A percentile compares a stretch with the other conserved stretches of the same genome.
Evolutionary conservation across 139 green algal genomes (phyloP).

Genomic region (Raphidocelis subcapitata): DNA sequence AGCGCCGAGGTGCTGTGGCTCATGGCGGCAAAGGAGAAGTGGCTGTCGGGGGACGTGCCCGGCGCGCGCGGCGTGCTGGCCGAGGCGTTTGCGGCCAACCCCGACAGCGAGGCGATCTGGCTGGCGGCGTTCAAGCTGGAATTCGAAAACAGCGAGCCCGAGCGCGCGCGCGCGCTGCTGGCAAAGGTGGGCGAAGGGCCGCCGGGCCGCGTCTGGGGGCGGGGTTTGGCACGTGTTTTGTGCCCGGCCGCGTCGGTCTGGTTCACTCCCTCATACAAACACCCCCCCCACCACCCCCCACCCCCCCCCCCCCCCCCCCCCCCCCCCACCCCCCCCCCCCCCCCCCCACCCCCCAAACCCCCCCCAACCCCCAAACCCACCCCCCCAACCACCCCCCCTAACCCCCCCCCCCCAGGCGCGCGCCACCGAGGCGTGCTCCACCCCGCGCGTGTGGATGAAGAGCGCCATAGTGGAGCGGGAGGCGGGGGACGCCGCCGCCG

Average conservation of each 20-base stretch:
- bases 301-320: not conserved
- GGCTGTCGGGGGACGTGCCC: conserved; percentile 76
- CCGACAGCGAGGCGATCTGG: conserved; percentile 93
- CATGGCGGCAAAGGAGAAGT: conserved; percentile 97
- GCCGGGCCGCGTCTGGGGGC: not conserved
- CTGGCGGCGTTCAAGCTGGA: conserved; percentile 99
- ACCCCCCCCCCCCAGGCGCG: conserved; percentile 72
- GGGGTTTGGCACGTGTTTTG: not conserved
- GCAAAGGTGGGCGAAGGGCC: conserved; percentile 32
- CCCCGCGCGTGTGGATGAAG: conserved; percentile 97
- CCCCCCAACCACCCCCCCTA: conserved; percentile 5
- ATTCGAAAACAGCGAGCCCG: conserved; percentile 93
- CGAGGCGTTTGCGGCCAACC: conserved; percentile 85
- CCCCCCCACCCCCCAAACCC: too few species aligned
- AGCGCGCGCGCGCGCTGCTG: conserved; percentile 67
- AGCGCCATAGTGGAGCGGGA: conserved; percentile 91
- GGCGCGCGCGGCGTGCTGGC: conserved; percentile 77
- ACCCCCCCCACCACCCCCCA: too few species aligned
- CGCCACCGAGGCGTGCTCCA: conserved; percentile 61
- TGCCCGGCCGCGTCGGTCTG: too few species aligned
- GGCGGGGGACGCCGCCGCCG: conserved; percentile 59
- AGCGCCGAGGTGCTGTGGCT: conserved; percentile 95
- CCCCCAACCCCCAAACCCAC: too few species aligned
- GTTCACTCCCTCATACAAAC: too few species aligned
- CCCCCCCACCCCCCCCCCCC: too few species aligned